These are phyloP conservation scores for Aspergillus hancockii DNA, from an alignment of 495 filamentous ascomycete species.

Conservation along the genomic window DNA sequence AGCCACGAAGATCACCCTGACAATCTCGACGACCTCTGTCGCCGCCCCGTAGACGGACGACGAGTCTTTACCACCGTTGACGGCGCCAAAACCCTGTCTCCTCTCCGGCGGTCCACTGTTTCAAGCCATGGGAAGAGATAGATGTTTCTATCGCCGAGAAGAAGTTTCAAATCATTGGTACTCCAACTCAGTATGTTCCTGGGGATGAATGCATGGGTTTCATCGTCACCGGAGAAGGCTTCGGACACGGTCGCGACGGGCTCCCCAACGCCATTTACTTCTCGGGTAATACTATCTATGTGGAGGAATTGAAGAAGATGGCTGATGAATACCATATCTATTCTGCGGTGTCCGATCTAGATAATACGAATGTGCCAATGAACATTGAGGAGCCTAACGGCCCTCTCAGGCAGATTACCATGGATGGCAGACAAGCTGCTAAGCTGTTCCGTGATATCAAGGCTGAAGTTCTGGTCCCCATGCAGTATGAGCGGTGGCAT, in stretches of 20 bases:
- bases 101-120: constrained; percentile 42
- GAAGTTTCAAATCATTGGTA: constrained; percentile 36
- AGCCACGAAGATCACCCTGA: constrained; percentile 57
- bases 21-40: constrained; percentile 47
- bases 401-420: constrained; percentile 21
- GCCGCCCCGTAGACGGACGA: constrained; percentile 45
- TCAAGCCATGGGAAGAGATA: constrained; percentile 35
- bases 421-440: constrained; percentile 48
- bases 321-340: constrained; percentile 20
- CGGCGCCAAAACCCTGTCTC: constrained; percentile 41
- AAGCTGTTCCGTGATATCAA: constrained; percentile 39
- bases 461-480: constrained; percentile 47
- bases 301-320: constrained; percentile 37
- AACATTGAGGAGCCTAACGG: background rate
- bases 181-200: constrained; percentile 48
- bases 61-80: constrained; percentile 51
- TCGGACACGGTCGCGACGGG: constrained; percentile 38
- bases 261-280: constrained; percentile 53
- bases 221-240: constrained; percentile 36
- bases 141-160: constrained; percentile 25
- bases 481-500: constrained; percentile 54
- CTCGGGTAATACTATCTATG: constrained; percentile 54
- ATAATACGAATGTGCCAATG: background rate
- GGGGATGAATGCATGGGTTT: constrained; percentile 52
- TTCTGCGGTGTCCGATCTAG: constrained; percentile 29